Base-by-base conservation (phyloP, 208 protist species). In the Wallacemonas sp. region DNA sequence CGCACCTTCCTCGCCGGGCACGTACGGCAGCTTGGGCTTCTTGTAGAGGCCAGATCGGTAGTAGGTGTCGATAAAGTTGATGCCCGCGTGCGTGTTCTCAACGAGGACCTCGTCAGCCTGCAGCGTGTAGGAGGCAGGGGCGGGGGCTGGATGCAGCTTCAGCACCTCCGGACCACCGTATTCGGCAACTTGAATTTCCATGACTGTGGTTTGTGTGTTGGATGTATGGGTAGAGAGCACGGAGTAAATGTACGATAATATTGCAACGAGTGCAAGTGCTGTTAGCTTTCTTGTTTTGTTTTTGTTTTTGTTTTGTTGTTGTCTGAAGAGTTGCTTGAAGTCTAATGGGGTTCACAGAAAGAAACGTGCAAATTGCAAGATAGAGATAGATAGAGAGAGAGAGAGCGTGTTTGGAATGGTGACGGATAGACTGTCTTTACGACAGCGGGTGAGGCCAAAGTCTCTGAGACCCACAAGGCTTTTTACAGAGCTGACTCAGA, bases 1-100 rank as follows among this genome's bases (percentile, higher is more conserved):
- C 1, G 72, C 70, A 30, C 88, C 93, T 60, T 98, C 92, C 39
- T 84, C 74, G 23, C 95, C 93, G 2, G 77, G 58, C 26, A 82
- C 73, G 58, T 84, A 95, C 1, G 93, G 95, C 27, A 94, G 38
- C 21, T 63, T 60, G 2, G 76, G 65, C 57, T 87, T 90, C 72
- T 76, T 76, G 76, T 93, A 95, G 8, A 97, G 73, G 0, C 94
- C 90, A 2, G 24, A 64, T 39, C 93, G 83, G 67, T 81, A 93
- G 79, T 97, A 97, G 1, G 88, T 93, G 72, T 98, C 95, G 58
- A 97, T 96, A 69, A 97, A 98, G 78, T 98, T 97, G 27, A 98
- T 76, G 21, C 92, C 92, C 3, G 84, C 77, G 70, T 85, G 90
- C 0, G 41, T 44, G 70, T 85, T 89, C 23, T 55, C 41, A 23